phyloP scores from a whole-genome alignment of 1,284 basidiomycete species.

The Ceratobasidium sp. region DNA sequence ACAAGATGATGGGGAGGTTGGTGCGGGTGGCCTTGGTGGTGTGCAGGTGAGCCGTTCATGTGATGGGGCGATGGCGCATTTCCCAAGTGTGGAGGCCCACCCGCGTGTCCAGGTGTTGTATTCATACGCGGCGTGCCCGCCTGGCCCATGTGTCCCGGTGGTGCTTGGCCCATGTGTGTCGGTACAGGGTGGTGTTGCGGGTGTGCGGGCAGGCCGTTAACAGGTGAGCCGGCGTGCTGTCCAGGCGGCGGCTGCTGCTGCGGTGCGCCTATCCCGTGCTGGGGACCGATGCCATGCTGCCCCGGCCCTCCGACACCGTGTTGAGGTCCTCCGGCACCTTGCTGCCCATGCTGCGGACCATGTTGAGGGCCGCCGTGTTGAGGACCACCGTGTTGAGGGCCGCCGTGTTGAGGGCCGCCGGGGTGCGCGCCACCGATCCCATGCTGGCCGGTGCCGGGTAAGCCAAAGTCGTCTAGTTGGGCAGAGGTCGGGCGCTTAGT shows the following conservation, averaged over 20 bases:
- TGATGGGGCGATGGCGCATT: constrained; percentile 23
- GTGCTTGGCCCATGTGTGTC: not conserved
- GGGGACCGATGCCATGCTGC: constrained; percentile 11
- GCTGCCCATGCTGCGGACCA: constrained; percentile 8
- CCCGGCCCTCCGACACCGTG: constrained; percentile 41
- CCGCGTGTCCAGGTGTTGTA: not conserved
- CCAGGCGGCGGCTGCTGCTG: constrained; percentile 22
- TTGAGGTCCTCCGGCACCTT: constrained; percentile 24
- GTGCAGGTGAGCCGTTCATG: constrained; percentile 29
- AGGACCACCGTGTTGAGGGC: constrained; percentile 8
- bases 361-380: constrained; percentile 20
- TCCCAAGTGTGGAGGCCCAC: constrained; percentile 18
- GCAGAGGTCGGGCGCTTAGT: constrained; percentile 10
- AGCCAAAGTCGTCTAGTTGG: constrained; percentile 24
- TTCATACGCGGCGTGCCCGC: constrained; percentile 14
- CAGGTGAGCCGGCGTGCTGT: constrained; percentile 10
- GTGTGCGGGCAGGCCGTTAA: not conserved
- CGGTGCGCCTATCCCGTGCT: constrained; percentile 9
- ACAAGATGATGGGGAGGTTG: constrained; percentile 24
- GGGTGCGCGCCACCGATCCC: constrained; percentile 10
- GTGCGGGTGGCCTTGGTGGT: constrained; percentile 23
- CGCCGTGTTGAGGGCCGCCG: constrained; percentile 1
- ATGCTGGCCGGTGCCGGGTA: constrained; percentile 2
- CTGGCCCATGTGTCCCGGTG: constrained; percentile 6
- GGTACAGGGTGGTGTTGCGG: constrained; percentile 13